Base-by-base conservation (phyloP, 139 green algal genomes). In the Eudorina sp. region DNA sequence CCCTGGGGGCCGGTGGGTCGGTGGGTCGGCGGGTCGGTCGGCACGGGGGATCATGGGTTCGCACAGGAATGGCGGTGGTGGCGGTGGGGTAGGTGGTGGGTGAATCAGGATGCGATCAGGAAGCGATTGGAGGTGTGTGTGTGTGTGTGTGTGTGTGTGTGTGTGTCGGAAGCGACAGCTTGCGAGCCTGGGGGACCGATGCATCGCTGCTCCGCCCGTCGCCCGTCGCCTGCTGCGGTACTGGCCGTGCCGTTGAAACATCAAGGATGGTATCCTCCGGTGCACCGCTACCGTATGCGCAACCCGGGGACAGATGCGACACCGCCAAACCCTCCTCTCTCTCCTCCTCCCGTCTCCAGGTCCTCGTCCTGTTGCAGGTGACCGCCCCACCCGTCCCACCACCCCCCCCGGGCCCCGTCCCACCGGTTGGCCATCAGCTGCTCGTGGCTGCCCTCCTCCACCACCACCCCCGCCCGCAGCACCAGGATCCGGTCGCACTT, bases 401-500 rank as follows among this genome's bases (percentile, higher is more conserved):
- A 43, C 29, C 46, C 43, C 8, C 48, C 11, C 48, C 46, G 46
- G 7, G 45, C n/a, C 46, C n/a, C 46, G 18, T 14, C 75, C 48
- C 53, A 72, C 60, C 89, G 41, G 1, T 34, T n/a, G 0, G 70
- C 85, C 82, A 95, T 91, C 38, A 95, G 91, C 77, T 94, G 77
- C 34, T 90, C 84, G 77, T 95, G 92, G 76, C 73, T 92, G 75
- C 92, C 92, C 82, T 93, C 36, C 89, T 95, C 92, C 43, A 90
- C 85, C 76, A 95, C 62, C 21, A 29, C 46, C 1, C 92, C 92
- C 4, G 45, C 82, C 29, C 75, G 51, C 64, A 97, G 91, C 66
- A 97, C 95, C 3, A 97, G 72, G 46, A 99, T 98, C 23, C 92
- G 92, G 89, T 99, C 94, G 83, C 94, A 99, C 36, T 90, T 85